These are phyloP conservation scores for Rhizopus sp. DNA, from an alignment of 371 early-diverging fungal species.

Conservation along the genomic window DNA sequence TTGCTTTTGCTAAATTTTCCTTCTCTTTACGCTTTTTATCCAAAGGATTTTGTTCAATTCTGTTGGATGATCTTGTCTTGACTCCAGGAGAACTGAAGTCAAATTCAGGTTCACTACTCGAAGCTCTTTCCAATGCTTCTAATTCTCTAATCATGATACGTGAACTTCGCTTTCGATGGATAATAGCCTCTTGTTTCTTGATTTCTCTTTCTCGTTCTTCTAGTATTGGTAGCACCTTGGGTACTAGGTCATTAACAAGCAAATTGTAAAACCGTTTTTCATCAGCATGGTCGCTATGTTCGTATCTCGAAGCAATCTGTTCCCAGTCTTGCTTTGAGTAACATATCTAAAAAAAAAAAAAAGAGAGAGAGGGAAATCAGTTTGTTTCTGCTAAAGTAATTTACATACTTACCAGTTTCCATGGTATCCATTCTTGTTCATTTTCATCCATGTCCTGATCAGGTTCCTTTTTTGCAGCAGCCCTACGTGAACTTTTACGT, in stretches of 20 bases:
- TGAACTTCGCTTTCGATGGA: slow-evolving; percentile 68
- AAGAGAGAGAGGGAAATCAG: slow-evolving; percentile 14
- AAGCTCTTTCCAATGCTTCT: slow-evolving; percentile 46
- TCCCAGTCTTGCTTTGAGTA: slow-evolving; percentile 62
- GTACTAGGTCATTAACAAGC: slow-evolving; percentile 58
- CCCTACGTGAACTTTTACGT: slow-evolving; percentile 24
- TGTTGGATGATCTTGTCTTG: slow-evolving; percentile 27
- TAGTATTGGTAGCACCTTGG: slow-evolving; percentile 60
- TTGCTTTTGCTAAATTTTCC: slow-evolving; percentile 42
- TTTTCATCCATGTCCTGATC: slow-evolving; percentile 22
- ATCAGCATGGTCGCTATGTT: slow-evolving; percentile 48
- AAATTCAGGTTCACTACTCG: slow-evolving; percentile 11
- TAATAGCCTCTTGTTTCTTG: slow-evolving; percentile 55
- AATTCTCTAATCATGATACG: slow-evolving; percentile 63
- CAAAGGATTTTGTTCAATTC: slow-evolving; percentile 42
- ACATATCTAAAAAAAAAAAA: slow-evolving; percentile 36
- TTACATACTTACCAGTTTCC: slow-evolving; percentile 42
- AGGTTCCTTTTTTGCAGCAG: slow-evolving; percentile 1
- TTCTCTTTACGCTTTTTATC: slow-evolving; percentile 39
- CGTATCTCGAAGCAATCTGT: slow-evolving; percentile 55
- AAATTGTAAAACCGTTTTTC: slow-evolving; percentile 61
- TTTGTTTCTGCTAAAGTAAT: slow-evolving; percentile 18
- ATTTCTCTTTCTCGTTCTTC: slow-evolving; percentile 55
- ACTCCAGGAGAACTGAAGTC: background rate
- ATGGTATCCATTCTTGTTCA: slow-evolving; percentile 44